Percentiles rank a stretch among this genome's conserved stretches.
phyloP scores from a whole-genome alignment of 805 yeast genomes.

The Suhomyces tanzawaensis region DNA sequence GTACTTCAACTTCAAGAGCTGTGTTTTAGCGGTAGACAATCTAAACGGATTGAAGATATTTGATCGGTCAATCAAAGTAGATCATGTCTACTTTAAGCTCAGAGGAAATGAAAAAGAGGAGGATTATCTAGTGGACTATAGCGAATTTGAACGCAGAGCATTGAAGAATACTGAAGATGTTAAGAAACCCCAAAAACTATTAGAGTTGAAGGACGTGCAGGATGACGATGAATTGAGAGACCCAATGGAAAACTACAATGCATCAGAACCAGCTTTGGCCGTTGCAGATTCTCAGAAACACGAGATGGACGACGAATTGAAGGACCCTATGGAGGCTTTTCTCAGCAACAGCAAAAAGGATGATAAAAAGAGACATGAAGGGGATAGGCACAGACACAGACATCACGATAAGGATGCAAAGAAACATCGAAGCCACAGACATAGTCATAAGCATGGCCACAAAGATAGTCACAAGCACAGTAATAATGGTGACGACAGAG shows the following conservation, averaged over 20 bases:
- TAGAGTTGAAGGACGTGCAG: slow-evolving; percentile 23
- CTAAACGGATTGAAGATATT: slow-evolving; percentile 65
- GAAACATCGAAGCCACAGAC: not conserved
- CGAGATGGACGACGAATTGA: slow-evolving; percentile 26
- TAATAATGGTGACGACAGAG: slow-evolving; percentile 1
- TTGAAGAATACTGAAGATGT: slow-evolving; percentile 3
- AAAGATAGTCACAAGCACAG: slow-evolving; percentile 2
- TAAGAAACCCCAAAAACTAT: not conserved
- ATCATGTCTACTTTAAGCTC: slow-evolving; percentile 65
- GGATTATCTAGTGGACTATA: slow-evolving; percentile 33
- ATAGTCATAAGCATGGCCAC: not conserved
- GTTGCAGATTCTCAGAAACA: too few relatives aligned
- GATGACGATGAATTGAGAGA: slow-evolving; percentile 27
- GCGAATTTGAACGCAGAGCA: slow-evolving; percentile 11
- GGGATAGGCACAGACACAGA: slow-evolving; percentile 5
- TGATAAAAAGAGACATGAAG: slow-evolving; percentile 3
- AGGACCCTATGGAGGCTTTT: slow-evolving; percentile 32
- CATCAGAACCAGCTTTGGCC: not conserved
- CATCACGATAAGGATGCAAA: too few relatives aligned
- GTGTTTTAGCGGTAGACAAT: slow-evolving; percentile 85
- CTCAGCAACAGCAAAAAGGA: slow-evolving; percentile 11
- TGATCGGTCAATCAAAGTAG: slow-evolving; percentile 55
- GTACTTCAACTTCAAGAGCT: slow-evolving; percentile 77
- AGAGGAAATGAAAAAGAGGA: slow-evolving; percentile 51
- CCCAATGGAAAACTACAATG: slow-evolving; percentile 33